Evolutionary conservation across 2,329 filamentous ascomycete genomes (phyloP).

Genomic region (Tolypocladium endophyticum): DNA sequence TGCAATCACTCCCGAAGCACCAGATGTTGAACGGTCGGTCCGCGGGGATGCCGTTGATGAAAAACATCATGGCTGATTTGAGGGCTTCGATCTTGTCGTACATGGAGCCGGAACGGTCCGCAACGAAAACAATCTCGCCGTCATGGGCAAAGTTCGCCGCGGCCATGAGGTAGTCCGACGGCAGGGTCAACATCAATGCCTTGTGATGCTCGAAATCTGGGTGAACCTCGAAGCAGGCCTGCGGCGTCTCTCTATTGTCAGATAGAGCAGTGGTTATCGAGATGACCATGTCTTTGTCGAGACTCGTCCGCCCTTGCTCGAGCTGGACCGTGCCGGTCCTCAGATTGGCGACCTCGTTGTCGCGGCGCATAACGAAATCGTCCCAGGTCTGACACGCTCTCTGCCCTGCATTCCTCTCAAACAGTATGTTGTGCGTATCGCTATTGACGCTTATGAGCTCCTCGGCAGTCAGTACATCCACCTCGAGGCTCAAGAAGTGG

Average conservation of each 20-base stretch:
- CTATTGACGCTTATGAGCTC: background rate
- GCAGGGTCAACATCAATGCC: slow-evolving; percentile 2
- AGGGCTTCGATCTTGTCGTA: slow-evolving; percentile 33
- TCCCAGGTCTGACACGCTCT: slow-evolving; percentile 3
- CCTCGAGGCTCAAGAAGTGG: background rate
- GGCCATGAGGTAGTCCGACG: background rate
- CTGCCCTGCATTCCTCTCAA: background rate
- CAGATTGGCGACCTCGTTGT: background rate
- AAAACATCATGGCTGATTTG: slow-evolving; percentile 40
- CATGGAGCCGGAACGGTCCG: slow-evolving; percentile 29
- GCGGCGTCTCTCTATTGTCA: background rate
- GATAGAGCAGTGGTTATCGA: background rate
- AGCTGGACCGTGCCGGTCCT: slow-evolving; percentile 1
- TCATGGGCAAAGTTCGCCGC: background rate
- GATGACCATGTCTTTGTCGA: slow-evolving; percentile 4
- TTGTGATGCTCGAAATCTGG: slow-evolving; percentile 1
- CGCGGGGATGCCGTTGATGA: slow-evolving; percentile 43
- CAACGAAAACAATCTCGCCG: slow-evolving; percentile 4
- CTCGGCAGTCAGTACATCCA: background rate
- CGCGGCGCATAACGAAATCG: slow-evolving; percentile 3
- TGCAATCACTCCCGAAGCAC: slow-evolving; percentile 16
- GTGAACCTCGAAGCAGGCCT: slow-evolving; percentile 2
- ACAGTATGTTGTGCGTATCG: slow-evolving; percentile 1
- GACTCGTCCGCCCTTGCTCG: background rate
- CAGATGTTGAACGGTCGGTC: slow-evolving; percentile 30